phyloP scores from a whole-genome alignment of 495 filamentous ascomycete species.

The Hyaloscypha hepaticicola region DNA sequence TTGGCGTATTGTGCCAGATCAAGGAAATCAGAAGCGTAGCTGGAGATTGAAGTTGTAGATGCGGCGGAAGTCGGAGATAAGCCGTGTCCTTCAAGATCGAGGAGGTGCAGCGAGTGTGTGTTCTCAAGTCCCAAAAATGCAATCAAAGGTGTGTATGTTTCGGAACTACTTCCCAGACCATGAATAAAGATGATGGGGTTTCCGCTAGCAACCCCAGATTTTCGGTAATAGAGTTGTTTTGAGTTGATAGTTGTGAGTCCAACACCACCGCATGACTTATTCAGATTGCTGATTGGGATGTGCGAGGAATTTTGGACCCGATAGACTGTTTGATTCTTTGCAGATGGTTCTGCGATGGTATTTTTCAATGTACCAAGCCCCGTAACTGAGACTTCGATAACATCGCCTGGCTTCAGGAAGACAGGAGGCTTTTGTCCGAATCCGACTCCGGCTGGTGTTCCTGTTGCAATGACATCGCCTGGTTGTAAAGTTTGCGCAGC shows the following conservation, averaged over 20 bases:
- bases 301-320: constrained; percentile 25
- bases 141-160: constrained; percentile 45
- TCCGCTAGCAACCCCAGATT: constrained; percentile 27
- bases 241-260: constrained; percentile 44
- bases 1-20: constrained; percentile 37
- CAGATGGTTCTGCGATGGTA: constrained; percentile 33
- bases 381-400: constrained; percentile 41
- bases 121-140: constrained; percentile 26
- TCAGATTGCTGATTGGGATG: constrained; percentile 34
- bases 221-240: constrained; percentile 42
- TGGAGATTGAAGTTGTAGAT: constrained; percentile 40
- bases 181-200: constrained; percentile 48
- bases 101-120: constrained; percentile 39
- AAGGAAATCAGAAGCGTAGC: constrained; percentile 44
- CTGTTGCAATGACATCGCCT: constrained; percentile 49
- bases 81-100: constrained; percentile 57
- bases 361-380: constrained; percentile 48
- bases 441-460: constrained; percentile 53
- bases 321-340: constrained; percentile 30
- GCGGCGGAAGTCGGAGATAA: constrained; percentile 45
- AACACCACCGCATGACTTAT: constrained; percentile 30
- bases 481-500: constrained; percentile 44
- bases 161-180: constrained; percentile 46
- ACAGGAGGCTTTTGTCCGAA: constrained; percentile 47
- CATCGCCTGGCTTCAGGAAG: constrained; percentile 47